A percentile compares a stretch with the other conserved stretches of the same genome.
Conservation (phyloP, 2,329 filamentous ascomycete species). For the Mycosphaerella sp. region DNA sequence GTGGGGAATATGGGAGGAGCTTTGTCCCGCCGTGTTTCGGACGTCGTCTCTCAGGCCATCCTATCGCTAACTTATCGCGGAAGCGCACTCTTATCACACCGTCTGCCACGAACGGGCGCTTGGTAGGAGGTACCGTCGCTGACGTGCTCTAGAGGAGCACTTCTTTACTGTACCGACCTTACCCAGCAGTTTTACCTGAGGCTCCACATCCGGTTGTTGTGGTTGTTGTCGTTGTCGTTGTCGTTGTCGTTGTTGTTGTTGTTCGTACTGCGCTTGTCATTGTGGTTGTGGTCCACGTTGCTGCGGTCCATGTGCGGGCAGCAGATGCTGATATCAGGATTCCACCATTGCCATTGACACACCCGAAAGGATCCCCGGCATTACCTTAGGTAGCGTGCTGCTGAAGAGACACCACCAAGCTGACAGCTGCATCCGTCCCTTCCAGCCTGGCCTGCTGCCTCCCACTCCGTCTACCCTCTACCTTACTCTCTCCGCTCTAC, state of each 20-base stretch:
- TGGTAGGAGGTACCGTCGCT: neutral
- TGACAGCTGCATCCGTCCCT: constrained; percentile 15
- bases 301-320: neutral
- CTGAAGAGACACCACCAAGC: constrained; percentile 13
- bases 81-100: neutral
- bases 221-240: too few relatives aligned
- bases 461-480: neutral
- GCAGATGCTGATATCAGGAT: neutral
- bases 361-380: constrained; percentile 18
- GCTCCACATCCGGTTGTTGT: neutral
- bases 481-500: too few relatives aligned
- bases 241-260: too few relatives aligned
- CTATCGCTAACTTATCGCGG: neutral
- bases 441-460: neutral
- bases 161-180: too few relatives aligned
- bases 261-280: too few relatives aligned
- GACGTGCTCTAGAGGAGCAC: neutral
- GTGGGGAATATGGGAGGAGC: constrained; percentile 22
- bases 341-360: neutral
- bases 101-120: neutral
- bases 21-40: constrained; percentile 25
- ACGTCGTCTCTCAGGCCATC: constrained; percentile 14
- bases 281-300: neutral
- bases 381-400: neutral
- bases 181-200: neutral